Percentiles rank a stretch among this genome's conserved stretches.
phyloP scores from a whole-genome alignment of 2,329 filamentous ascomycete species.

The Gliomastix tumulicola region DNA sequence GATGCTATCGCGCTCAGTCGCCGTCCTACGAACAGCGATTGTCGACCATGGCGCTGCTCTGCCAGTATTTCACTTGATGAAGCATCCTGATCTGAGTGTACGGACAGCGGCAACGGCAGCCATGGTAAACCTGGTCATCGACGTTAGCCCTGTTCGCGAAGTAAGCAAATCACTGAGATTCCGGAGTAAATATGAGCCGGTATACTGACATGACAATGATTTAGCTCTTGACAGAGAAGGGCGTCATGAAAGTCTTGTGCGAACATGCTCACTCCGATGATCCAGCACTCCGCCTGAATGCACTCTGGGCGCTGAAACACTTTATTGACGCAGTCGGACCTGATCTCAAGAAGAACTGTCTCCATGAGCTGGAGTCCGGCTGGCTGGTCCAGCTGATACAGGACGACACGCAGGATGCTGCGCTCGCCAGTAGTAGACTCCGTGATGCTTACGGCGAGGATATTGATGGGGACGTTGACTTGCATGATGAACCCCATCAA shows the following conservation, averaged over 20 bases:
- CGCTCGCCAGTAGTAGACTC: slow-evolving; percentile 29
- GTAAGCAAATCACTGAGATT: too few species aligned
- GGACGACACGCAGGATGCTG: slow-evolving; percentile 49
- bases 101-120: slow-evolving; percentile 80
- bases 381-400: slow-evolving; percentile 79
- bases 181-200: too few species aligned
- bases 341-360: slow-evolving; percentile 66
- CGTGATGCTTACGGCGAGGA: slow-evolving; percentile 24
- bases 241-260: slow-evolving; percentile 71
- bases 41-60: slow-evolving; percentile 78
- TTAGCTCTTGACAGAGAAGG: slow-evolving; percentile 65
- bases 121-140: slow-evolving; percentile 77
- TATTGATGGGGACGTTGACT: slow-evolving; percentile 53
- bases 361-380: slow-evolving; percentile 69
- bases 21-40: slow-evolving; percentile 74
- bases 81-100: slow-evolving; percentile 68
- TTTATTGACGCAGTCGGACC: slow-evolving; percentile 67
- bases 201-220: too few species aligned
- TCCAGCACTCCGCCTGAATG: slow-evolving; percentile 73
- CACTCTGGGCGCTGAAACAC: slow-evolving; percentile 91
- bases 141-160: slow-evolving; percentile 87
- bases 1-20: slow-evolving; percentile 78
- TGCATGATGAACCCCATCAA: slow-evolving; percentile 38
- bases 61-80: slow-evolving; percentile 70
- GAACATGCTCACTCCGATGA: slow-evolving; percentile 78